Evolutionary conservation across 2,329 filamentous ascomycete species (phyloP).

Genomic region (Cadophora luteo-olivacea): DNA sequence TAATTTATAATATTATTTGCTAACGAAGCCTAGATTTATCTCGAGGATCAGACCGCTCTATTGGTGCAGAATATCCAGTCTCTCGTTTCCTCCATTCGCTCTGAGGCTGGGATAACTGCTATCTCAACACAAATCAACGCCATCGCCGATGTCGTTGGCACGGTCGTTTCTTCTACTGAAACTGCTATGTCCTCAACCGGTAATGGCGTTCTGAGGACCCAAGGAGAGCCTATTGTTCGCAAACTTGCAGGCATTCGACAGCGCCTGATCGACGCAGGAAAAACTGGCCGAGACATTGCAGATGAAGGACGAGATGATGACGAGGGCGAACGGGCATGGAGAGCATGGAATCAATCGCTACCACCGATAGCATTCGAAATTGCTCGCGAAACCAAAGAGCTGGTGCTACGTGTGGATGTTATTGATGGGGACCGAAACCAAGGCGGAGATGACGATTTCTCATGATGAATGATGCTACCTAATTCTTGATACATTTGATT

Average conservation of each 20-base stretch:
- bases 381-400: conserved; percentile 80
- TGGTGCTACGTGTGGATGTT: conserved; percentile 58
- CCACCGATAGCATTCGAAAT: conserved; percentile 89
- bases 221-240: conserved; percentile 55
- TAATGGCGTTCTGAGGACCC: conserved; percentile 58
- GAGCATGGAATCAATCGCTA: conserved; percentile 71
- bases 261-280: conserved; percentile 67
- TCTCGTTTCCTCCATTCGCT: conserved; percentile 76
- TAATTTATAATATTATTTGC: conserved; percentile 9
- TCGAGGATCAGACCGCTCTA: conserved; percentile 82
- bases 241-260: conserved; percentile 68
- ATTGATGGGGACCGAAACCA: conserved; percentile 39
- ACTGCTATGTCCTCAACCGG: conserved; percentile 57
- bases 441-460: conserved; percentile 40
- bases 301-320: conserved; percentile 58
- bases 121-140: conserved; percentile 74
- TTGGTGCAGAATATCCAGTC: conserved; percentile 82
- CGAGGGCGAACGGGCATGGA: conserved; percentile 61
- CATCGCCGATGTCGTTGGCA: conserved; percentile 74
- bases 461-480: conserved; percentile 32
- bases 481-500: conserved; percentile 5
- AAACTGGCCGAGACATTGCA: conserved; percentile 65
- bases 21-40: conserved; percentile 63
- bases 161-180: conserved; percentile 72
- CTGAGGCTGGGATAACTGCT: conserved; percentile 65